Evolutionary conservation across 106 monocot species (phyloP).

Genomic region (Vanilla planifolia): DNA sequence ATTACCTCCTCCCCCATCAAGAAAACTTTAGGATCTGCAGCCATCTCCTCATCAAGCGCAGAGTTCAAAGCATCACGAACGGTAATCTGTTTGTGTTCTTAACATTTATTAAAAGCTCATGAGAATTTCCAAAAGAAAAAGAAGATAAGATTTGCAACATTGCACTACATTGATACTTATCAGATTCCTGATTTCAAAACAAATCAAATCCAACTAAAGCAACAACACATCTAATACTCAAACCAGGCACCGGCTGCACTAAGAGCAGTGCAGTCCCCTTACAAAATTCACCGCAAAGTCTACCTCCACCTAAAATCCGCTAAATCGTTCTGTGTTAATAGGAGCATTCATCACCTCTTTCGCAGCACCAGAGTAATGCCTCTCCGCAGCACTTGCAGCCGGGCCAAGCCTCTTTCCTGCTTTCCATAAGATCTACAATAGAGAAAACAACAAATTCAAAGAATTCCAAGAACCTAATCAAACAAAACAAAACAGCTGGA

Average conservation of each 20-base stretch:
- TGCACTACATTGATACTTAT: neutral
- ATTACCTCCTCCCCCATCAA: conserved; percentile 98
- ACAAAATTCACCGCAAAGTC: no score
- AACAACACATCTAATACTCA: neutral
- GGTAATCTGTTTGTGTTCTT: conserved; percentile 39
- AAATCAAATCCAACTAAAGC: neutral
- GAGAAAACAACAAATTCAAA: neutral
- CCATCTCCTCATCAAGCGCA: conserved; percentile 97
- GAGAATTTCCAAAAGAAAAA: neutral
- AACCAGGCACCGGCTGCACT: neutral
- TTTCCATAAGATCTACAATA: conserved; percentile 31
- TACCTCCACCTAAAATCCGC: neutral
- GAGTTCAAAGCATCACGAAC: conserved; percentile 96
- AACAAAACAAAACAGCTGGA: neutral
- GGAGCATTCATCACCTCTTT: conserved; percentile 48
- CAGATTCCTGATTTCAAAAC: neutral
- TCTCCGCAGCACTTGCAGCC: conserved; percentile 15
- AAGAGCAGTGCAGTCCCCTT: no score
- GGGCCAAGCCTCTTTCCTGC: conserved; percentile 32
- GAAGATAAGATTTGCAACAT: neutral
- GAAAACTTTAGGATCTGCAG: conserved; percentile 88
- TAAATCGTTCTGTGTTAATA: neutral
- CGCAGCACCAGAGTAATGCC: conserved; percentile 38
- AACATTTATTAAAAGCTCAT: neutral
- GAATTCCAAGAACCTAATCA: neutral